Base-by-base conservation (phyloP, 805 yeast species). In the Isabelozyma rhagii region DNA sequence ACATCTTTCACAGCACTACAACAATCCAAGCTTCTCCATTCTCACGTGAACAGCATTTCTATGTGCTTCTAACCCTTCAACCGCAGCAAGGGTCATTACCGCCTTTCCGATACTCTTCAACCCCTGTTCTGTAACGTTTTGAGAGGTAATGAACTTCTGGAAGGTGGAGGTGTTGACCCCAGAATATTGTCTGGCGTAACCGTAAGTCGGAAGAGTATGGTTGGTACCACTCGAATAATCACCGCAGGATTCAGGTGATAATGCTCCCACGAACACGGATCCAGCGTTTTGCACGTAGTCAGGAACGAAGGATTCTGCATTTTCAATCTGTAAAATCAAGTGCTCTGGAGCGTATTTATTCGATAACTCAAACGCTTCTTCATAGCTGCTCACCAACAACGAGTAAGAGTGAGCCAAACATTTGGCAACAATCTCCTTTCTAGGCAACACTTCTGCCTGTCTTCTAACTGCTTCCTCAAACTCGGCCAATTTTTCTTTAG, bases 191-290 rank as follows among this genome's bases (percentile, higher is more conserved):
- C 91, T 86, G 42, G 99, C 98, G 64, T 93, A 94, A 46, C 99
- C 99, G 64, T 94, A 94, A 0, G 99, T 94, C 51, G 99, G 99
- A 60, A 94, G 79, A 0, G 99, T 94, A 74, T 94, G 99, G 78
- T 94, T 94, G 5, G 99, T 94, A 67, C 99, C 99, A 52, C 92
- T 82, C 0, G 97, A 92, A 74, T 94, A 94, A 73, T 94, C 99
- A 63, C 99, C 99, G 68, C 97, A 92, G 3, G 96, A 87, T 69
- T 94, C 99, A 46, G 99, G 99, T 2, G 97, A 88, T 68, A 87
- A 88, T 4, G 93, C 87, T 43, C 99, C 99, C 49, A 94, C 97
- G 63, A 94, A 94, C 21, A 94, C 94, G 31, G 96, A 87, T 39
- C 99, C 99, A 5, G 99, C 99, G 66, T 94, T 85, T 55, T 88